A percentile compares a stretch with the other conserved stretches of the same genome.
These are phyloP conservation scores for Mycotypha africana DNA, from an alignment of 371 early-diverging fungal genomes.

Conservation along the genomic window DNA sequence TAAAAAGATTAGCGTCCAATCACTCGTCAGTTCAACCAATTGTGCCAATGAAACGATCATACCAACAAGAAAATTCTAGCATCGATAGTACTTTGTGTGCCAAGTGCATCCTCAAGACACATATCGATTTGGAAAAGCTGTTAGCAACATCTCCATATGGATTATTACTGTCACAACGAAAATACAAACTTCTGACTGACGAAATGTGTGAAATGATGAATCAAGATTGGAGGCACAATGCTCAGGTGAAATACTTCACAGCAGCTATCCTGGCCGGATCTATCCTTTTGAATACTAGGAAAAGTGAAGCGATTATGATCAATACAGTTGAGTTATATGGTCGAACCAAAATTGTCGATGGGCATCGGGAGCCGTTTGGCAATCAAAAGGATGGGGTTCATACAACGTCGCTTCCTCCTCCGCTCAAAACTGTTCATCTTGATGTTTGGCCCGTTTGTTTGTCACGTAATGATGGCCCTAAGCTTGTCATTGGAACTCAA, in stretches of 20 bases:
- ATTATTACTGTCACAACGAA: neutral
- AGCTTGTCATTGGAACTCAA: conserved; percentile 12
- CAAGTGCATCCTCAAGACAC: neutral
- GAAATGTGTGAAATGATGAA: conserved; percentile 2
- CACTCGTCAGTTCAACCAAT: neutral
- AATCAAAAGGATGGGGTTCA: conserved; percentile 2
- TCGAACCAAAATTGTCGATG: conserved; percentile 9
- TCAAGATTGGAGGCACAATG: conserved; percentile 8
- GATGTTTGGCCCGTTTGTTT: conserved; percentile 11
- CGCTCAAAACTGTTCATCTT: conserved; percentile 1
- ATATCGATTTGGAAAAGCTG: neutral
- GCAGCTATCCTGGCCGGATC: conserved; percentile 13
- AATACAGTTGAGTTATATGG: conserved; percentile 27
- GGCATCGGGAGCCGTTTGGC: conserved; percentile 9
- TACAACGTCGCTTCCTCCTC: conserved; percentile 6
- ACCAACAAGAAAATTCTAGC: neutral
- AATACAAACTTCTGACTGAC: neutral
- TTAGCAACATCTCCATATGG: neutral
- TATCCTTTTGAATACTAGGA: conserved; percentile 12
- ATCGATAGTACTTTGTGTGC: neutral
- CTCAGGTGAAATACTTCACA: conserved; percentile 13
- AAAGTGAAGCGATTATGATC: conserved; percentile 16
- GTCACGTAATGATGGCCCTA: conserved; percentile 5
- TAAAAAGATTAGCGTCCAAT: neutral
- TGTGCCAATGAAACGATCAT: neutral